A percentile compares a stretch with the other conserved stretches of the same genome.
These are phyloP conservation scores for Boechera divaricarpa DNA, from an alignment of 345 rosid species.

Conservation along the genomic window DNA sequence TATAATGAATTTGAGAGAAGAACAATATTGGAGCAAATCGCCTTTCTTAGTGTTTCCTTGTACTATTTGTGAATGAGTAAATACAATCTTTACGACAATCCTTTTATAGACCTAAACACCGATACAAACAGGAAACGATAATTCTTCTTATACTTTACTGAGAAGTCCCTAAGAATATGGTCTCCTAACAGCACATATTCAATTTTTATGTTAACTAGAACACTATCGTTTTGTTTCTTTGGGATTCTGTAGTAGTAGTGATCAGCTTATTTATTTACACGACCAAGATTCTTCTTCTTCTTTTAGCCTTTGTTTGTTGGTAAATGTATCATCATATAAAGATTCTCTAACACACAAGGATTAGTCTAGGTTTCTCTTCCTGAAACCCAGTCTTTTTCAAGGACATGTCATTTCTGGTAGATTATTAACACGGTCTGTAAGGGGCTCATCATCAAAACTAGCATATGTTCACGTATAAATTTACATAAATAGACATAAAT, in stretches of 20 bases:
- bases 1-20: background rate
- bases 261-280: no score
- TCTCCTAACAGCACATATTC: no score
- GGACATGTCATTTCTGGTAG: background rate
- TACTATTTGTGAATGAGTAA: no score
- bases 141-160: background rate
- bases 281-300: background rate
- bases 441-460: background rate
- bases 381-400: background rate
- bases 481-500: no score
- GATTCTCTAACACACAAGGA: conserved; percentile 1
- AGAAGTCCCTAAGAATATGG: background rate
- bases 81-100: no score
- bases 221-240: no score
- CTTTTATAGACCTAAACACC: no score
- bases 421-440: background rate
- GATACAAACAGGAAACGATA: background rate
- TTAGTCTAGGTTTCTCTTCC: background rate
- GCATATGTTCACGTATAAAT: no score
- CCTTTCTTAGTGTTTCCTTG: no score
- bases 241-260: no score
- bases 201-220: no score
- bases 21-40: background rate
- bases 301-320: background rate
- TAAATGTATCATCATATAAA: background rate